These are phyloP conservation scores for Gleditsia sinensis DNA, from an alignment of 306 rosid genomes.

Conservation along the genomic window DNA sequence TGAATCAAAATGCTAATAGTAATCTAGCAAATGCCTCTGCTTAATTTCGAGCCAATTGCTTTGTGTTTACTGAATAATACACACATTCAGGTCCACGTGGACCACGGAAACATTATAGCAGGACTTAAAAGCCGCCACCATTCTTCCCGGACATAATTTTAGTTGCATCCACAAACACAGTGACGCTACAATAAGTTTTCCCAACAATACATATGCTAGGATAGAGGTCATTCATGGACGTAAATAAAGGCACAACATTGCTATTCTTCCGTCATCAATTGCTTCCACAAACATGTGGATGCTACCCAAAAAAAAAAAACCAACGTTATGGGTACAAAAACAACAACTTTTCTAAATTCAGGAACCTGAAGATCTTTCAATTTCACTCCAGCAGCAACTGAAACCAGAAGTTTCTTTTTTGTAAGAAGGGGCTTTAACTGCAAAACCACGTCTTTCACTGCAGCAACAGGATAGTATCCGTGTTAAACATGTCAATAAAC, in stretches of 20 bases:
- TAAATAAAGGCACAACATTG: too few relatives aligned
- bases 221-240: neutral
- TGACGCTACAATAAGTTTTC: neutral
- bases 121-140: too few relatives aligned
- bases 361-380: constrained; percentile 91
- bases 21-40: too few relatives aligned
- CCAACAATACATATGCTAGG: neutral
- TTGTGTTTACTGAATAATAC: too few relatives aligned
- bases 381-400: constrained; percentile 92
- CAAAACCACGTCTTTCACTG: constrained; percentile 68
- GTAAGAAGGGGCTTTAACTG: constrained; percentile 70
- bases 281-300: neutral
- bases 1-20: too few relatives aligned
- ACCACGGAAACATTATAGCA: too few relatives aligned
- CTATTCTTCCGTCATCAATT: neutral
- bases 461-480: constrained; percentile 20
- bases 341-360: neutral
- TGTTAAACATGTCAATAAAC: neutral
- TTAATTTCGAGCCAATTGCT: too few relatives aligned
- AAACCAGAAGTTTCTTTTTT: constrained; percentile 82
- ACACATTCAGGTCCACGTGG: too few relatives aligned
- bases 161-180: neutral
- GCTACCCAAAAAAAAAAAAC: neutral
- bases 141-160: neutral
- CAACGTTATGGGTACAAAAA: neutral